Evolutionary conservation across 306 rosid genomes (phyloP), one percentile per base, ranked within the genome.

Genomic region (Acacia confusa): DNA sequence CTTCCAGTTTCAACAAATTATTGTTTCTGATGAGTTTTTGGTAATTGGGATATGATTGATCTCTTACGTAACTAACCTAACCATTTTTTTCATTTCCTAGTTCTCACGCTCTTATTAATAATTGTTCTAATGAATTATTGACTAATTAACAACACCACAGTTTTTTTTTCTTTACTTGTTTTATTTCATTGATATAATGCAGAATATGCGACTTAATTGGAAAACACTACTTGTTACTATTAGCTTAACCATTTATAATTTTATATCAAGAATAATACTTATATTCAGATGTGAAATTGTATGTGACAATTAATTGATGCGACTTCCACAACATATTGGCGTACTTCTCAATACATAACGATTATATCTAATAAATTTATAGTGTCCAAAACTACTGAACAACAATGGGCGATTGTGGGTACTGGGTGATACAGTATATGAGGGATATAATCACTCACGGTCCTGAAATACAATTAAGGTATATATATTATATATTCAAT

Each of bases 1-100:
- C 20, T 79, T 72, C 70, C 70, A 66, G 76, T 79, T 82, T 43
- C 15, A 81, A 78, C 81, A 81, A 81, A n/a, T 40, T 68, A 1
- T 68, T 38, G 72, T 68, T 67, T 43, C n/a, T 19, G 22, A 64
- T 63, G 12, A 30, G 22, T 64, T 64, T 30, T 64, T 63, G 69
- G 69, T 63, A 50, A 4, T 16, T 52, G 8, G 10, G 9, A 32
- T 64, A 15, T 6, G 34, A 28, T 28, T 28, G 40, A 63, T 66
- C 72, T 68, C 40, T 38, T 55, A n/a, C 61, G 13, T 20, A 20
- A 32, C 34, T 12, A 12, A 36, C 72, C 27, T 9, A 68, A 38
- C 28, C 53, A 41, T 69, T 41, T 69, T 70, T 41, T 69, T 14
- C 14, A 22, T 70, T 70, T 44, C 50, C 34, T 24, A 3, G 2